Evolutionary conservation across 768 basidiomycete species (phyloP).

Genomic region (Lentinula lateritia): DNA sequence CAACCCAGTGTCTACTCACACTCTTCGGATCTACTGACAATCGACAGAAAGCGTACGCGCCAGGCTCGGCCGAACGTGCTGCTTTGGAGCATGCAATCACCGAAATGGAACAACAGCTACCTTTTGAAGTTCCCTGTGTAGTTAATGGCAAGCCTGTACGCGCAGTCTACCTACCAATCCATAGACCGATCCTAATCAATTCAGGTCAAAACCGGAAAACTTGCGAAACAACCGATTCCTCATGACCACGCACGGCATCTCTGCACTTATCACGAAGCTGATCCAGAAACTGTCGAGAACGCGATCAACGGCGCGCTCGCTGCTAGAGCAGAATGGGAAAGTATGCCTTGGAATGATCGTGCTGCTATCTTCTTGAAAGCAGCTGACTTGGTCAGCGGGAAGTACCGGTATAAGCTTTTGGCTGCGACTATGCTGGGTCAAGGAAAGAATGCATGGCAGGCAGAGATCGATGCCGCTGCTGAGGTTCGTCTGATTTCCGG

Average conservation of each 20-base stretch:
- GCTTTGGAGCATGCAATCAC: constrained; percentile 66
- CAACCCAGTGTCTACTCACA: not conserved
- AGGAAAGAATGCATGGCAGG: constrained; percentile 99
- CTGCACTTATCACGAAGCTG: constrained; percentile 86
- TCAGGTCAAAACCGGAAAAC: constrained; percentile 76
- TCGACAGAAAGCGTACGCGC: constrained; percentile 65
- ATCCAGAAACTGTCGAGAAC: constrained; percentile 60
- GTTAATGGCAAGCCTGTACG: constrained; percentile 81
- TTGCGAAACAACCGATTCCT: constrained; percentile 78
- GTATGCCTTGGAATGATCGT: constrained; percentile 92
- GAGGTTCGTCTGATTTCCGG: constrained; percentile 53
- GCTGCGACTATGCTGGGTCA: constrained; percentile 98
- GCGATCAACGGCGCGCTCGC: constrained; percentile 88
- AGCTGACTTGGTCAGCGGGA: constrained; percentile 91
- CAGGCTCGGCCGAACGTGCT: constrained; percentile 72
- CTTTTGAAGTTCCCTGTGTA: constrained; percentile 91
- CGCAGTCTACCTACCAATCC: not conserved
- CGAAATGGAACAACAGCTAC: constrained; percentile 78
- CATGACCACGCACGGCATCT: constrained; percentile 80
- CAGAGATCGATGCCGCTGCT: constrained; percentile 98
- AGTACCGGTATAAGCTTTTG: constrained; percentile 92
- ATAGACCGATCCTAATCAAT: not conserved
- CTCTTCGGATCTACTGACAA: too few relatives aligned
- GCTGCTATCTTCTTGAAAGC: constrained; percentile 99
- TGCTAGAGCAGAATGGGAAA: constrained; percentile 88